These are phyloP conservation scores for Calonectria ilicicola DNA, from an alignment of 2,329 filamentous ascomycete genomes.

Conservation along the genomic window DNA sequence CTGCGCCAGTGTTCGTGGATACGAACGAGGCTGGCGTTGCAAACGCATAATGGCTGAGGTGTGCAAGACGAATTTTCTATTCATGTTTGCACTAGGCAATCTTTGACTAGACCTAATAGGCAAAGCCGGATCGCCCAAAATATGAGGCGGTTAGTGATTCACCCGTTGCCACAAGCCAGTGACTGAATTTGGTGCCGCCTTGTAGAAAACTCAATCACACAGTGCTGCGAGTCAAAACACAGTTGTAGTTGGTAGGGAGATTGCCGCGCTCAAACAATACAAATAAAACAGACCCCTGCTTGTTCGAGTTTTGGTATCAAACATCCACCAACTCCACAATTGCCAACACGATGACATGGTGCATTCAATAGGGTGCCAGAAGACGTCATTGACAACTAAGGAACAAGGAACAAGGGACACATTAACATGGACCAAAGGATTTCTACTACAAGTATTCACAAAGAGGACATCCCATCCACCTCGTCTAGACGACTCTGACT, in stretches of 20 bases:
- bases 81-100: not conserved
- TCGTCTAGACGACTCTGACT: slow-evolving; percentile 55
- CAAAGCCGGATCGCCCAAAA: not conserved
- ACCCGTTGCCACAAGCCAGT: not conserved
- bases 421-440: slow-evolving; percentile 47
- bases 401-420: slow-evolving; percentile 25
- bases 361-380: not conserved
- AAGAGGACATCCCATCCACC: slow-evolving; percentile 50
- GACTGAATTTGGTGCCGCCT: not conserved
- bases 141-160: not conserved
- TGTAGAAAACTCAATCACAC: not conserved
- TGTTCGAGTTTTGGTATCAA: not conserved
- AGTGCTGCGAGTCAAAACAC: not conserved
- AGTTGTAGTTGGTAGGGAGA: not conserved
- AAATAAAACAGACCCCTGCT: slow-evolving; percentile 10
- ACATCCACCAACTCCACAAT: not conserved
- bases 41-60: slow-evolving; percentile 26
- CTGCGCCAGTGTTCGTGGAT: slow-evolving; percentile 30
- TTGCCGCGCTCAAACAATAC: slow-evolving; percentile 13
- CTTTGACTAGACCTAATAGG: not conserved
- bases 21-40: slow-evolving; percentile 39
- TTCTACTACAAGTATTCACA: slow-evolving; percentile 62
- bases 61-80: slow-evolving; percentile 21
- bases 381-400: not conserved
- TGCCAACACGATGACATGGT: not conserved